These are phyloP conservation scores for Citropsis articulata DNA, from an alignment of 345 rosid genomes.

Conservation along the genomic window DNA sequence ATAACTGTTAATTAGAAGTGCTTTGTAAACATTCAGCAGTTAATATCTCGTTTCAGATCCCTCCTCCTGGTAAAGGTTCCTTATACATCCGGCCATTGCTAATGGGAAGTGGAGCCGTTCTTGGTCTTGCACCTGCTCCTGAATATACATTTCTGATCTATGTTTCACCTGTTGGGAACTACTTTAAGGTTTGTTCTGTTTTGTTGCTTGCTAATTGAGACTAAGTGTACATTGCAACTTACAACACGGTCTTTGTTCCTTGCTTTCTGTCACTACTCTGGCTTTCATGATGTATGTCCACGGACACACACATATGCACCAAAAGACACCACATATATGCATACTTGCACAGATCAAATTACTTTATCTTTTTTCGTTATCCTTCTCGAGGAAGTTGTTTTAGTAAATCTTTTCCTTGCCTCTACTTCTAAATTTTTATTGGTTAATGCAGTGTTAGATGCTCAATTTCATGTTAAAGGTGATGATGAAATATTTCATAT, in stretches of 20 bases:
- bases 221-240: not conserved
- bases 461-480: not conserved
- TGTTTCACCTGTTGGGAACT: conserved; percentile 96
- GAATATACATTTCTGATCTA: conserved; percentile 89
- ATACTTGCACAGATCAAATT: not conserved
- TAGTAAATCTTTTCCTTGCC: not conserved
- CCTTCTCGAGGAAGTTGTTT: not conserved
- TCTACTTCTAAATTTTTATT: not conserved
- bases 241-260: not conserved
- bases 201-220: not conserved
- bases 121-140: conserved; percentile 97
- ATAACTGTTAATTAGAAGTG: conserved; percentile 3
- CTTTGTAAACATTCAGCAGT: conserved; percentile 7
- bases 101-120: conserved; percentile 97
- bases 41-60: conserved; percentile 49
- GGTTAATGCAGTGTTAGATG: not conserved
- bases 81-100: conserved; percentile 86
- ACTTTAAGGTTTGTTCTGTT: conserved; percentile 66
- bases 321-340: not conserved
- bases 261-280: not conserved
- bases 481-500: not conserved
- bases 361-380: not conserved
- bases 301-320: not conserved
- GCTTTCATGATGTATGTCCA: not conserved
- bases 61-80: conserved; percentile 94